Conservation (phyloP, 129 eudicot genomes). For the Oenanthe sinensis region DNA sequence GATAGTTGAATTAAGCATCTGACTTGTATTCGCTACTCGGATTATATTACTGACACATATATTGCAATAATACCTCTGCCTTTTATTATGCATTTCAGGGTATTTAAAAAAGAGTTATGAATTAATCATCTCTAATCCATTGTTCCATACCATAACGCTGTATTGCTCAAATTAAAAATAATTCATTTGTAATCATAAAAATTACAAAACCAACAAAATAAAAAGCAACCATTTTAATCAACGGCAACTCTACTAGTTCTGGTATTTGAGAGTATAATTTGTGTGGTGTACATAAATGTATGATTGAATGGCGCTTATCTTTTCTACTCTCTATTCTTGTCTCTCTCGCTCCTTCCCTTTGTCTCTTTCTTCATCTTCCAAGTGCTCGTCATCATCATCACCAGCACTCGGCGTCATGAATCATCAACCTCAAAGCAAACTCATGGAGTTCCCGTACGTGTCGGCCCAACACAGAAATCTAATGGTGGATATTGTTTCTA, state of each 20-base stretch:
- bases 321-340: neutral
- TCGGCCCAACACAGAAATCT: slow-evolving; percentile 44
- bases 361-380: neutral
- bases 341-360: neutral
- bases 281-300: no score
- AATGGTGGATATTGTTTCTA: slow-evolving; percentile 66
- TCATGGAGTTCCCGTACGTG: slow-evolving; percentile 59
- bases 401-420: slow-evolving; percentile 12
- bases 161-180: no score
- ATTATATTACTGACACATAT: no score
- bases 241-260: no score
- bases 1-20: no score
- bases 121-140: neutral
- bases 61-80: neutral
- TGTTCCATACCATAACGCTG: no score
- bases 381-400: slow-evolving; percentile 21
- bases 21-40: no score
- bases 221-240: no score
- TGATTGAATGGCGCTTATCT: neutral
- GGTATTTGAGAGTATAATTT: no score
- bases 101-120: neutral
- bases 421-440: slow-evolving; percentile 9
- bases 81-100: neutral
- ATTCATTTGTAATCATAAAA: no score
- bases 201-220: no score